Conservation (phyloP, 2,329 filamentous ascomycete genomes). For the Mycosphaerella sp. region DNA sequence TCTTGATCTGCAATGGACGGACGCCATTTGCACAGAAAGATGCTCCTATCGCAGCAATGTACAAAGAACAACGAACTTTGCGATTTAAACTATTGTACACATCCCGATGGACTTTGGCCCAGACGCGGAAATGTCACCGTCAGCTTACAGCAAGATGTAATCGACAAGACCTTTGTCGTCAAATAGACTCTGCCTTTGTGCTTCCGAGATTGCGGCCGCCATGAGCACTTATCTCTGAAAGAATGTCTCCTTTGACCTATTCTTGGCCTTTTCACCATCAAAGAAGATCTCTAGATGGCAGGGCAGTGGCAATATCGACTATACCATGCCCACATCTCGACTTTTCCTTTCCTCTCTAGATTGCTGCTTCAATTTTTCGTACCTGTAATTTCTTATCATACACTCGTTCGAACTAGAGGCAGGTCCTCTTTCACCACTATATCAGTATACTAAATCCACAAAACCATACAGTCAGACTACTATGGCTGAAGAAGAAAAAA, state of each 20-base stretch:
- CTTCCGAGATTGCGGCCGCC: not conserved
- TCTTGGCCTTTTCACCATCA: not conserved
- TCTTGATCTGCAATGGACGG: no score
- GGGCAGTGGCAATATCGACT: not conserved
- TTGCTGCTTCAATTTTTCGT: not conserved
- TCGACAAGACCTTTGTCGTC: not conserved
- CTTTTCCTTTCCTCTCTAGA: not conserved
- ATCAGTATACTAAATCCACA: not conserved
- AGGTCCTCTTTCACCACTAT: conserved; percentile 1
- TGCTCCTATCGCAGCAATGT: no score
- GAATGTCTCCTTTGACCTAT: conserved; percentile 6
- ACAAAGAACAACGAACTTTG: no score
- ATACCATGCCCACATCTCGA: not conserved
- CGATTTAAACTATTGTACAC: no score
- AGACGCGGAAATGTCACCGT: not conserved
- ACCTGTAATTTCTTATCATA: not conserved
- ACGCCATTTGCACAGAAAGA: no score
- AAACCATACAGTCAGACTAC: not conserved
- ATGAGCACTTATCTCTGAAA: not conserved
- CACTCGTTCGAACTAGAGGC: conserved; percentile 3
- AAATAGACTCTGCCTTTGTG: not conserved
- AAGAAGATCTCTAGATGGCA: not conserved
- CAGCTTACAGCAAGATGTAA: not conserved
- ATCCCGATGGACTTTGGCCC: not conserved
- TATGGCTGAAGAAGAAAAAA: not conserved